Percentiles rank a stretch among this genome's conserved stretches.
Evolutionary conservation across 1,139 yeast genomes (phyloP).

Genomic region (Debaryomyces singareniensis): DNA sequence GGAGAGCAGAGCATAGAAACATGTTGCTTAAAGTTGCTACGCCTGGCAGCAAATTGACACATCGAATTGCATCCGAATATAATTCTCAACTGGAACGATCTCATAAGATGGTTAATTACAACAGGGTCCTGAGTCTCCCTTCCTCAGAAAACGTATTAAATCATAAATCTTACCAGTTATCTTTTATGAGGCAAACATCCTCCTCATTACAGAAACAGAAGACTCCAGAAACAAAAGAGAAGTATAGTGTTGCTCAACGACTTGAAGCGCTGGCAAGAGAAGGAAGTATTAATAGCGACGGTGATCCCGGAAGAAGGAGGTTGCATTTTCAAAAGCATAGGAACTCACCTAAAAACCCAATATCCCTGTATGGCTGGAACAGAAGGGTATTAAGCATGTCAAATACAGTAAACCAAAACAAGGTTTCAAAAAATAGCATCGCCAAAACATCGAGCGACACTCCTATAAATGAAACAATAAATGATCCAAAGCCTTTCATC

Average conservation of each 20-base stretch:
- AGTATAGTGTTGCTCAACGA: background rate
- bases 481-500: background rate
- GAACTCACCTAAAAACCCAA: too few species aligned
- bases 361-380: too few species aligned
- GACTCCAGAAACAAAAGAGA: background rate
- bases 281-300: background rate
- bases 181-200: constrained; percentile 32
- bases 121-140: background rate
- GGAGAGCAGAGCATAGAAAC: constrained; percentile 13
- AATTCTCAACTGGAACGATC: too few species aligned
- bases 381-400: background rate
- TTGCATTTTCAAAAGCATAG: background rate
- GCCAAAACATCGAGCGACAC: background rate
- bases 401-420: background rate
- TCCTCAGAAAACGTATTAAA: background rate
- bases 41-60: too few species aligned
- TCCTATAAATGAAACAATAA: background rate
- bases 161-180: background rate
- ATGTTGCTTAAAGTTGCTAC: too few species aligned
- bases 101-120: too few species aligned
- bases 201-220: constrained; percentile 23
- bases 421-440: background rate
- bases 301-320: background rate
- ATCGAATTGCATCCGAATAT: too few species aligned
- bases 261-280: too few species aligned